Evolutionary conservation across 257 asterid species (phyloP), one percentile per base, ranked within the genome.

Genomic region (Nicotiana noctiflora): DNA sequence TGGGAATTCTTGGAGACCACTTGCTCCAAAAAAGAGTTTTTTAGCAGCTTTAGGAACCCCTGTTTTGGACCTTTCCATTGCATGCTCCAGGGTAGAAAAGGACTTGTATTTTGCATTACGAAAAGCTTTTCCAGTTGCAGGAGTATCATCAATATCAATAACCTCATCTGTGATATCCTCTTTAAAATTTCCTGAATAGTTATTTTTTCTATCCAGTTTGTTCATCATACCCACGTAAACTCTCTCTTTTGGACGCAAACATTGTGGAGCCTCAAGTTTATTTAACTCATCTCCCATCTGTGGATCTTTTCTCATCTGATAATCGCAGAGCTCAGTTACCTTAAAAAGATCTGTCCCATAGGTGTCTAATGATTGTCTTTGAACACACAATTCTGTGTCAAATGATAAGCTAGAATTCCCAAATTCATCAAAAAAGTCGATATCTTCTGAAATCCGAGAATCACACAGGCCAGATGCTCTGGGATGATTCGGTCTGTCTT

Each of bases 91-190:
- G 15, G 88, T 84, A 64, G 91, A 84, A 83, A 86, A 84, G 77
- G 81, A 80, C 80, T 75, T 37, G 78, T 86, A 82, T 59, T 83
- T 83, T 76, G 81, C 85, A 68, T 49, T 82, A 32, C 83, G 78
- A 76, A 83, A 80, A 72, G 85, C 82, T 86, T 87, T 88, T 65
- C 77, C 77, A 76, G 83, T 86, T 81, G 89, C 84, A 82, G 83
- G 82, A 60, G 87, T 68, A 72, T 84, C 88, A 44, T 88, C 91
- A 61, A 86, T 82, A 70, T 92, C 87, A 86, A 96, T 91, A 79
- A 91, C 92, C 87, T 94, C 98, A 84, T 96, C 98, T 59, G 86
- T 79, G 64, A 86, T 77, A 85, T 89, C 84, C 70, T 86, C 90
- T 81, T 81, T 85, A 67, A 70, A 82, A 80, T 81, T 80, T 76